Base-by-base conservation (phyloP, 2,329 filamentous ascomycete species). In the Davidsoniella virescens region DNA sequence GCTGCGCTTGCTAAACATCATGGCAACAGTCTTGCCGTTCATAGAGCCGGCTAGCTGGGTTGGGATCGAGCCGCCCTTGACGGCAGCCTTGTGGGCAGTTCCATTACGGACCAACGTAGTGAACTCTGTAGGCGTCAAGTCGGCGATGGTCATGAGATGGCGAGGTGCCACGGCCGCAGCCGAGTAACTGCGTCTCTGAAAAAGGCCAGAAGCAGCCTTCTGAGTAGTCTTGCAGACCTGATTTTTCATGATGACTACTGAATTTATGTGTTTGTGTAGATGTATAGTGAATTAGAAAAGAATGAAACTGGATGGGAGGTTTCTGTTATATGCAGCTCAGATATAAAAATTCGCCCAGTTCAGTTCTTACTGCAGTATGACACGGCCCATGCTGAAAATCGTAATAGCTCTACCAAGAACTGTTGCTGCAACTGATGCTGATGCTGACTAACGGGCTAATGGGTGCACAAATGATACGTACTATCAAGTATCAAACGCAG, bases 1-100 rank as follows among this genome's bases (percentile, higher is more conserved):
- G 59, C 84, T 93, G 57, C 88, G 80, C 70, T 98, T 98, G 73
- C 76, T 93, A 71, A 98, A 98, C 73, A 93, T 86, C 80, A 98
- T 83, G 57, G 92, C 90, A 29, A 98, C 77, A 0, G 87, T 88
- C 65, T 86, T 79, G 48, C 86, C 84, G 1, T 75, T 66, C 55
- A 98, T 68, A 9, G 76, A 70, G 39, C 73, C 71, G 49, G 73
- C 68, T 50, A 93, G 68, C 41, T 71, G 67, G 47, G 68, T 63
- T 2, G 82, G 77, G 44, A 76, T 67, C 49, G 73, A 69, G 43
- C 78, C 76, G 17, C 78, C 75, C 64, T 93, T 94, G 68, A 90
- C 78, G 51, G 78, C 71, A 50, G 75, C 66, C 65, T 96, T 96
- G 68, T 86, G 78, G 41, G 73, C 66, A 20, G 78, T 72, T 47